Base-by-base conservation (phyloP, 768 basidiomycete species). In the Kwoniella sp. region DNA sequence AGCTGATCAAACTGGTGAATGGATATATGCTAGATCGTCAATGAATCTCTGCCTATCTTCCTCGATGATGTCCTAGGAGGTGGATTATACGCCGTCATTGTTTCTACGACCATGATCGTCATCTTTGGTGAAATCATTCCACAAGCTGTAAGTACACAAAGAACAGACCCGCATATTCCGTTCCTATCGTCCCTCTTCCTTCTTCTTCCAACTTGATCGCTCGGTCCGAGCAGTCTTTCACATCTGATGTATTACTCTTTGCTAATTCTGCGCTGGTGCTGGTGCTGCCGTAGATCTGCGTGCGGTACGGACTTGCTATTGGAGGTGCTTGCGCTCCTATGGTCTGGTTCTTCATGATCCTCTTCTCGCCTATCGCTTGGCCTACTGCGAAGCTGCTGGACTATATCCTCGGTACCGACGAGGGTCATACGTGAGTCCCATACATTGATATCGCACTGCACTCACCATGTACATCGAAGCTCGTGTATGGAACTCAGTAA, bases 301-400 rank as follows among this genome's bases (percentile, higher is more conserved):
- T 85, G 10, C 80, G 90, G 37, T 88, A 91, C 77, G 92, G 92
- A 53, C 85, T 93, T 17, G 80, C 85, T 1, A 88, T 94, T 61
- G 92, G 92, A 17, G 90, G 91, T 0, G 83, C 81, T 21, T 90
- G 90, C 62, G 86, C 89, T 0, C 90, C 88, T 0, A 83, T 91
- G 63, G 90, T 92, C 4, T 83, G 88, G 6, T 79, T 73, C 8
- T 79, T 91, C 62, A 91, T 92, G 89, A 88, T 86, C 73, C 70
- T 89, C 25, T 82, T 85, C 58, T 87, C 88, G 9, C 91, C 91
- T 4, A 82, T 94, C 65, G 91, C 92, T 0, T 93, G 84, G 78
- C 86, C 86, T 1, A 84, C 84, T 52, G 85, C 86, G 21, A 87
- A 85, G 65, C 79, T 97, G 0, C 86, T 99, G 30, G 95, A 97